phyloP scores from a whole-genome alignment of 345 rosid species.

The Conringia planisiliqua region DNA sequence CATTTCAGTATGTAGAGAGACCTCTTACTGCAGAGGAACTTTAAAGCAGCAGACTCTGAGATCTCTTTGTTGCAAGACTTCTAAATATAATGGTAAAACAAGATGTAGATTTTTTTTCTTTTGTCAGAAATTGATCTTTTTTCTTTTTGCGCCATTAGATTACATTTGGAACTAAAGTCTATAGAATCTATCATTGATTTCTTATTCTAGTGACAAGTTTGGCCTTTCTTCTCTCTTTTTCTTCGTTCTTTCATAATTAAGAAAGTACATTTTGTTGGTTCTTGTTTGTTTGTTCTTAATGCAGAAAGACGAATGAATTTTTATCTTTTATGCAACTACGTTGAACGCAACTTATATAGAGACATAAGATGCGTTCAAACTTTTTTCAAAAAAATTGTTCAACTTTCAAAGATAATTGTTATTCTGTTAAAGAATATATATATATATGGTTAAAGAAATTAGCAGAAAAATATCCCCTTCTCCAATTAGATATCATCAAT shows the following conservation, averaged over 20 bases:
- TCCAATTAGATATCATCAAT: too few relatives aligned
- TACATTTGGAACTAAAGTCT: slow-evolving; percentile 6
- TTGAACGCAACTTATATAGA: not conserved
- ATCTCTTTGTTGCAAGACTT: not conserved
- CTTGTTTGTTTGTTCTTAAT: not conserved
- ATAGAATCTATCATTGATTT: slow-evolving; percentile 2
- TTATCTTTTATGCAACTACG: not conserved
- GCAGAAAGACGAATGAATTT: too few relatives aligned
- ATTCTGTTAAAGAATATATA: not conserved
- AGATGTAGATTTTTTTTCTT: not conserved
- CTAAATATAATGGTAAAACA: not conserved
- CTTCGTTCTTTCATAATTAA: not conserved
- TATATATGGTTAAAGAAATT: not conserved
- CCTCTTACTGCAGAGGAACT: not conserved
- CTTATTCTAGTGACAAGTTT: not conserved
- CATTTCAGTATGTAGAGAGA: too few relatives aligned
- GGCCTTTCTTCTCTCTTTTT: not conserved
- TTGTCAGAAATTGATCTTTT: not conserved
- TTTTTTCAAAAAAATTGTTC: too few relatives aligned
- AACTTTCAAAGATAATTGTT: too few relatives aligned
- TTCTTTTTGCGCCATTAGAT: not conserved
- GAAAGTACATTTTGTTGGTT: not conserved
- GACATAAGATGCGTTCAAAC: too few relatives aligned
- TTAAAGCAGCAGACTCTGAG: not conserved
- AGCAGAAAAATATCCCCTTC: too few relatives aligned